Base-by-base conservation (phyloP, 495 filamentous ascomycete species). In the Echria macrotheca region DNA sequence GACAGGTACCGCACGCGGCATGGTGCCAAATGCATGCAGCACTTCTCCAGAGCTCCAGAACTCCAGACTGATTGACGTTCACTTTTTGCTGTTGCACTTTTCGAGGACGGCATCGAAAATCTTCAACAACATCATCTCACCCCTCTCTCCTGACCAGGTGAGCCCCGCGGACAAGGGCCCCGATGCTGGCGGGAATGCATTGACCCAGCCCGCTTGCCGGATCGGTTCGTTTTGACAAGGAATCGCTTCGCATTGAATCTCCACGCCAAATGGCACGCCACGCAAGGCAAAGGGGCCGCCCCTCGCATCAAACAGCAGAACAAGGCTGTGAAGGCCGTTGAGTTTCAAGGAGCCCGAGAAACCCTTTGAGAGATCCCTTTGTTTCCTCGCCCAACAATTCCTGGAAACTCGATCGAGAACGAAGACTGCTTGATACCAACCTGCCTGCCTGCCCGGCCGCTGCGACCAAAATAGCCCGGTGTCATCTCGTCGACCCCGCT, bases 141-240 rank as follows among this genome's bases (percentile, higher is more conserved):
- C 9, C 25, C n/a, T n/a, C 9, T 14, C 14, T 44, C 25, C 33
- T 22, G 35, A 48, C 46, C 46, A 48, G 35, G 46, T 40, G 46
- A 5, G n/a, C 39, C 21, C n/a, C n/a, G n/a, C n/a, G n/a, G n/a
- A n/a, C n/a, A n/a, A n/a, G n/a, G n/a, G n/a, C n/a, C n/a, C n/a
- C n/a, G n/a, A n/a, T n/a, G n/a, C n/a, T n/a, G n/a, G n/a, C n/a
- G 35, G 35, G 15, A 32, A 48, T 48, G 46, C 46, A 48, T 48
- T 48, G 46, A 40, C 46, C 24, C 24, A 29, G 32, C 22, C 24
- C 33, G 33, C 15, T 21, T 38, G 21, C 19, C 15, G 33, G 33
- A 19, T 14, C 33, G 14, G 21, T 18, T 46, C 46, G 24, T 23
- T 39, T 26, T 38, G 46, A 39, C 35, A 19, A 29, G 21, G 33